phyloP scores from a whole-genome alignment of 1,284 basidiomycete species.

The Inonotus hispidus region DNA sequence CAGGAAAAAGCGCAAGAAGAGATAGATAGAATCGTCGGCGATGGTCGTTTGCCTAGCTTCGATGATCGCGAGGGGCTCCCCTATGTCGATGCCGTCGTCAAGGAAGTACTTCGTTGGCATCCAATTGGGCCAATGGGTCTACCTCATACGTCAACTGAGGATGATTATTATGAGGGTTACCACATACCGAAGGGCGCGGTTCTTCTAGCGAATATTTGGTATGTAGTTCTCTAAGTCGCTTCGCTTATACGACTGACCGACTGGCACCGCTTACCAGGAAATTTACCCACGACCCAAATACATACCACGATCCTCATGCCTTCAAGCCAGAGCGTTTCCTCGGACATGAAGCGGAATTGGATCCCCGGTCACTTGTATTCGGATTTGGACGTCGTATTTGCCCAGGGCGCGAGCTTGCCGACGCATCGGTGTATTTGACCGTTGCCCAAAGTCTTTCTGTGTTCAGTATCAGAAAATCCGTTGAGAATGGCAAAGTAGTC shows the following conservation, averaged over 20 bases:
- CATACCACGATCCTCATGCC: slow-evolving; percentile 23
- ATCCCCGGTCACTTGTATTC: slow-evolving; percentile 9
- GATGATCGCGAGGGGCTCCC: slow-evolving; percentile 33
- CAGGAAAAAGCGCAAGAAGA: slow-evolving; percentile 37
- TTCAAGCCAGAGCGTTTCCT: slow-evolving; percentile 30
- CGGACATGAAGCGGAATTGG: slow-evolving; percentile 13
- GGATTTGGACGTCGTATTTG: slow-evolving; percentile 17
- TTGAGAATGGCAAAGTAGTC: neutral
- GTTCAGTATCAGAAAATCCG: slow-evolving; percentile 16
- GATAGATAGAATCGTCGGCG: slow-evolving; percentile 35
- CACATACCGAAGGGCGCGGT: slow-evolving; percentile 19
- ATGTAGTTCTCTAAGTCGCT: neutral
- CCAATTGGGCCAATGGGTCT: slow-evolving; percentile 26
- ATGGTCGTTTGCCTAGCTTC: slow-evolving; percentile 36
- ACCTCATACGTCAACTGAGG: slow-evolving; percentile 7
- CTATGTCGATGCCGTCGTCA: slow-evolving; percentile 37
- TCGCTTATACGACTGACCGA: neutral
- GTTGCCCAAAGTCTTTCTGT: slow-evolving; percentile 15
- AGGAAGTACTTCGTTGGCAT: slow-evolving; percentile 38
- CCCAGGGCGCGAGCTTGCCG: slow-evolving; percentile 18
- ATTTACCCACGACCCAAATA: slow-evolving; percentile 9
- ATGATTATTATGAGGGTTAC: slow-evolving; percentile 18
- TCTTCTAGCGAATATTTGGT: slow-evolving; percentile 16
- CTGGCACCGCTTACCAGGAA: neutral
- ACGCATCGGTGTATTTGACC: slow-evolving; percentile 18